These are phyloP conservation scores for Hansfordia pulvinata DNA, from an alignment of 2,329 filamentous ascomycete species.

Conservation along the genomic window DNA sequence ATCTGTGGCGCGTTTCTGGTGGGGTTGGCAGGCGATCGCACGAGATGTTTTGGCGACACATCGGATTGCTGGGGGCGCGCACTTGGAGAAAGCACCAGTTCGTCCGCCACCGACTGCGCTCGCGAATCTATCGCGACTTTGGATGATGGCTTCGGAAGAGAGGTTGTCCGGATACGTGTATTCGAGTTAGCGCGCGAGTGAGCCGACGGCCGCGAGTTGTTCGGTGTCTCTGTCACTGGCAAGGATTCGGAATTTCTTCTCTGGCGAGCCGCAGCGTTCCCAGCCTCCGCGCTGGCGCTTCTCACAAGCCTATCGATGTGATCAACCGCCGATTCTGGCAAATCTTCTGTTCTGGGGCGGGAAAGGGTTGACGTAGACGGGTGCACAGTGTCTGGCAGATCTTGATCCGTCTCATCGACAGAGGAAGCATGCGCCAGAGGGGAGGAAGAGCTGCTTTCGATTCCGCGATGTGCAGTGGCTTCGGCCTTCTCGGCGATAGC, in stretches of 20 bases:
- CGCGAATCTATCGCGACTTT: conserved; percentile 11
- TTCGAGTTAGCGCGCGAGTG: conserved; percentile 14
- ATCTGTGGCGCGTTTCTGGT: conserved; percentile 10
- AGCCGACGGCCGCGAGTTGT: conserved; percentile 5
- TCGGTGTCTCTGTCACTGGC: conserved; percentile 4
- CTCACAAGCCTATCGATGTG: too few species aligned
- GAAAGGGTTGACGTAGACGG: too few species aligned
- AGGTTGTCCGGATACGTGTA: conserved; percentile 15
- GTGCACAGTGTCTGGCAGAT: too few species aligned
- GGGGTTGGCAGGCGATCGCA: conserved; percentile 6
- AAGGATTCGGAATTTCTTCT: conserved; percentile 6
- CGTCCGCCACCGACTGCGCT: conserved; percentile 9
- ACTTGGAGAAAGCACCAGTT: conserved; percentile 8
- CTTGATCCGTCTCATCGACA: too few species aligned
- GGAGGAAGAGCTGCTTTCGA: too few species aligned
- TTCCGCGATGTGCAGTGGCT: too few species aligned
- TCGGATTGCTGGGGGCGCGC: too few species aligned
- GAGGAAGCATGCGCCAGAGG: too few species aligned
- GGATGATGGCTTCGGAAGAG: conserved; percentile 10
- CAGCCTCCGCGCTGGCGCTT: too few species aligned
- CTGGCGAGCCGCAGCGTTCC: conserved; percentile 5
- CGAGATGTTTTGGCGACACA: too few species aligned
- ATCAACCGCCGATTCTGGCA: too few species aligned
- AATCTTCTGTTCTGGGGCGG: too few species aligned
- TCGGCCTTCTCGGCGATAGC: conserved; percentile 28